phyloP scores from a whole-genome alignment of 345 rosid species.

The Arabis alpina region DNA sequence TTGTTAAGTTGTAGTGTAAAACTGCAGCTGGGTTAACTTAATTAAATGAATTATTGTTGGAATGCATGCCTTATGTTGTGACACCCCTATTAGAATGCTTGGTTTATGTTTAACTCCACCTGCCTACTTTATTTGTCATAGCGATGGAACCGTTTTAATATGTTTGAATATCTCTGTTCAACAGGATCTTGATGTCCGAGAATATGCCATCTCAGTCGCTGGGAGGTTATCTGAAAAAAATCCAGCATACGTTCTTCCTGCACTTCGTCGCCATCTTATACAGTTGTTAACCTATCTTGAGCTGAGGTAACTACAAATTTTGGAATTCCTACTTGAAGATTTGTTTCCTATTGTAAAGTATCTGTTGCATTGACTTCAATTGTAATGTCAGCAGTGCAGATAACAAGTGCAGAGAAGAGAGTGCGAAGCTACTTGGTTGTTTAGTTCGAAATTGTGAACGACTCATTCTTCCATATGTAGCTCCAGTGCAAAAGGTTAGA shows the following conservation, averaged over 20 bases:
- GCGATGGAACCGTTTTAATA: conserved; percentile 24
- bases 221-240: conserved; percentile 97
- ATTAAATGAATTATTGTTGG: conserved; percentile 19
- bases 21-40: conserved; percentile 22
- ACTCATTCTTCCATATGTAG: conserved; percentile 83
- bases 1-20: conserved; percentile 20
- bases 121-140: conserved; percentile 10
- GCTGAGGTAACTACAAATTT: conserved; percentile 66
- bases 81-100: conserved; percentile 23
- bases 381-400: conserved; percentile 88
- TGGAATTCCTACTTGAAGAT: conserved; percentile 4
- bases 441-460: conserved; percentile 97
- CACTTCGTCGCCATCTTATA: conserved; percentile 98
- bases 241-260: conserved; percentile 99
- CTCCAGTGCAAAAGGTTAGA: conserved; percentile 95
- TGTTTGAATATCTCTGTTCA: conserved; percentile 35
- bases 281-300: conserved; percentile 93
- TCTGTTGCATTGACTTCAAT: conserved; percentile 45
- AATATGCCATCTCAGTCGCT: conserved; percentile 90
- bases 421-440: conserved; percentile 95
- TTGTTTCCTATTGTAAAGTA: conserved; percentile 28
- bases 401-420: conserved; percentile 97
- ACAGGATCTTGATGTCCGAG: conserved; percentile 96
- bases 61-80: conserved; percentile 18
- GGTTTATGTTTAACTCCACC: conserved; percentile 21